phyloP scores from a whole-genome alignment of 768 basidiomycete genomes.

The Dictyophora rubrovolvata region DNA sequence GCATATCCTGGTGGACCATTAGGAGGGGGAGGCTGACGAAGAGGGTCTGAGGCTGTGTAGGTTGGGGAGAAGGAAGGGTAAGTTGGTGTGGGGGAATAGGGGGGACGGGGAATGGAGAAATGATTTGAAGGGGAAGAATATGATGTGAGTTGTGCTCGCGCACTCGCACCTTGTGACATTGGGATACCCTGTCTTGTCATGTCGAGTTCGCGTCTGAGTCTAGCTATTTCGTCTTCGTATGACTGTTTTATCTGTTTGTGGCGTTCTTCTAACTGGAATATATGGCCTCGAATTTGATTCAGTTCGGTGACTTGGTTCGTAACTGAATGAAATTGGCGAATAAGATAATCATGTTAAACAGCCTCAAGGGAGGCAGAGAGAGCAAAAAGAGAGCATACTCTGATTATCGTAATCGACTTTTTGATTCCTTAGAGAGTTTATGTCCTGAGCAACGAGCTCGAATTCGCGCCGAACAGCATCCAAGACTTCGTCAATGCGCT shows the following conservation, averaged over 20 bases:
- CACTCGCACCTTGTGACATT: slow-evolving; percentile 9
- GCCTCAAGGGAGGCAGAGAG: neutral
- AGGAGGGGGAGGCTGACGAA: slow-evolving; percentile 21
- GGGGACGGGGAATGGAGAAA: slow-evolving; percentile 18
- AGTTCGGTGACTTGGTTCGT: slow-evolving; percentile 81
- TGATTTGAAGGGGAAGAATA: slow-evolving; percentile 18
- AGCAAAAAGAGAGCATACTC: slow-evolving; percentile 39
- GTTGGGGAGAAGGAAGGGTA: slow-evolving; percentile 1
- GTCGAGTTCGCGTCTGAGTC: slow-evolving; percentile 61
- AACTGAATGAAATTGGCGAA: slow-evolving; percentile 32
- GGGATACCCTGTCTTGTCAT: slow-evolving; percentile 28
- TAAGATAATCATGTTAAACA: neutral
- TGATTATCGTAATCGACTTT: slow-evolving; percentile 86
- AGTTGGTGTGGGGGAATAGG: slow-evolving; percentile 10
- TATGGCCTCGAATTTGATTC: slow-evolving; percentile 76
- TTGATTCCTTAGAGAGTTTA: slow-evolving; percentile 58
- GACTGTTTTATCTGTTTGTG: slow-evolving; percentile 78
- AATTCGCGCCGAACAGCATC: slow-evolving; percentile 80
- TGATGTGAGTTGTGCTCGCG: slow-evolving; percentile 18
- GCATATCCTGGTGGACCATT: slow-evolving; percentile 24
- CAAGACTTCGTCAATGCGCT: slow-evolving; percentile 64
- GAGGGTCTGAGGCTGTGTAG: slow-evolving; percentile 13
- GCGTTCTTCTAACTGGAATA: slow-evolving; percentile 86
- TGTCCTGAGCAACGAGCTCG: slow-evolving; percentile 61
- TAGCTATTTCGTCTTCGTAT: slow-evolving; percentile 76